Conservation (phyloP, 1,284 basidiomycete species). For the Irpex sp. region DNA sequence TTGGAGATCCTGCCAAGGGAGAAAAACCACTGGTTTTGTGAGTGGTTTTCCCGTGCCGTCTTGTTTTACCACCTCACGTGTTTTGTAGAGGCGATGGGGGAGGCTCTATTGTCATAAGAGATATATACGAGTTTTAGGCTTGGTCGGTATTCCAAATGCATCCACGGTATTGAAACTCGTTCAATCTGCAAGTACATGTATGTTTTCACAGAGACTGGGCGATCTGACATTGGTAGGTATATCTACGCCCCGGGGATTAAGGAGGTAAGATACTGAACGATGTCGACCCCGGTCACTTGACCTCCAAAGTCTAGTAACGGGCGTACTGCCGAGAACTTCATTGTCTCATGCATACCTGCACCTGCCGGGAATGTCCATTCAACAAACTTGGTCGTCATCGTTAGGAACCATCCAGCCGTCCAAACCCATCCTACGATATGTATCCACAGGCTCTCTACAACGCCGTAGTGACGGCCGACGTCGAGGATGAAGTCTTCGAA, state of each 20-base stretch:
- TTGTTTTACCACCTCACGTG: neutral
- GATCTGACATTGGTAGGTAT: no score
- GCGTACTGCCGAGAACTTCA: slow-evolving; percentile 14
- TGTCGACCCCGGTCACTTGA: neutral
- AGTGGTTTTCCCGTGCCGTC: slow-evolving; percentile 23
- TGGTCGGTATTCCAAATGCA: neutral
- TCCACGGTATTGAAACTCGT: no score
- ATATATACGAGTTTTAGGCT: neutral
- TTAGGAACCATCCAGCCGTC: slow-evolving; percentile 14
- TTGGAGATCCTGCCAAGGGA: slow-evolving; percentile 49
- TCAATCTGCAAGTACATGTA: no score
- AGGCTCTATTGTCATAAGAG: neutral
- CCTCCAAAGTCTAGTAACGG: neutral
- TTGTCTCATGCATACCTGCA: neutral
- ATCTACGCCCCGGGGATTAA: neutral
- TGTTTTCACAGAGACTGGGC: no score
- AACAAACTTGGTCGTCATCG: neutral
- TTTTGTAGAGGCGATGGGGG: neutral
- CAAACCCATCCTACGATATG: slow-evolving; percentile 11
- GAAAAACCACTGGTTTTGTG: slow-evolving; percentile 62
- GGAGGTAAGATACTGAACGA: neutral
- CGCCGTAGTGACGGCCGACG: neutral
- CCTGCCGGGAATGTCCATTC: slow-evolving; percentile 4
- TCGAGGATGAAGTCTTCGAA: slow-evolving; percentile 28
- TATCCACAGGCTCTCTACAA: slow-evolving; percentile 1